These are phyloP conservation scores for Kokia cookei DNA, from an alignment of 441 rosid species.

Conservation along the genomic window DNA sequence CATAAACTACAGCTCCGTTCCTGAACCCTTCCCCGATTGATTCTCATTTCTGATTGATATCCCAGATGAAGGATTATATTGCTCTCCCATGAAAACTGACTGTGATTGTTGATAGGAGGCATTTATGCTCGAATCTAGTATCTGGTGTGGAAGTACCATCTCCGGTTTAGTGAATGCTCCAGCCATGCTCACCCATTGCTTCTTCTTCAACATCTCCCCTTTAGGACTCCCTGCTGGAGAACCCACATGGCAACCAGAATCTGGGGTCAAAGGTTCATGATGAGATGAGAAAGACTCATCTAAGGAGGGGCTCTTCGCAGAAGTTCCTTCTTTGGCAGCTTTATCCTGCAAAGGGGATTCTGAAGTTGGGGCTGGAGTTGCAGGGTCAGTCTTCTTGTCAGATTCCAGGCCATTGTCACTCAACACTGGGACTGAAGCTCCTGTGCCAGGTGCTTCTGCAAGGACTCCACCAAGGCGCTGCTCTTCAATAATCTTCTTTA, in stretches of 20 bases:
- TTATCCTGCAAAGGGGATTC: slow-evolving; percentile 76
- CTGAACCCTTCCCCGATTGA: slow-evolving; percentile 46
- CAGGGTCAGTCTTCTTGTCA: slow-evolving; percentile 66
- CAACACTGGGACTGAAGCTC: slow-evolving; percentile 33
- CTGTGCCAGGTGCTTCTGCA: slow-evolving; percentile 46
- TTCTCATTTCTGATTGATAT: slow-evolving; percentile 34
- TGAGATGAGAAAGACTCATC: slow-evolving; percentile 80
- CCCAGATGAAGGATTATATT: slow-evolving; percentile 50
- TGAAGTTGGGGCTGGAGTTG: slow-evolving; percentile 81
- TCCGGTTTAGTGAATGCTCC: slow-evolving; percentile 39
- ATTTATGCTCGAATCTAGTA: slow-evolving; percentile 78
- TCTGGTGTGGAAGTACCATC: slow-evolving; percentile 51
- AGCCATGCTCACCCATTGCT: slow-evolving; percentile 43
- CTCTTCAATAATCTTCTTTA: slow-evolving; percentile 98
- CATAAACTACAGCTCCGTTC: slow-evolving; percentile 37
- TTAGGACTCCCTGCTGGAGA: slow-evolving; percentile 52
- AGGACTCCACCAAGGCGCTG: slow-evolving; percentile 77
- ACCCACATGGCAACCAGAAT: slow-evolving; percentile 58
- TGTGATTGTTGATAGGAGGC: slow-evolving; percentile 49
- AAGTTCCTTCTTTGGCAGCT: slow-evolving; percentile 53
- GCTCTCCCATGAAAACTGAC: slow-evolving; percentile 37
- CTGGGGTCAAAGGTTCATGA: slow-evolving; percentile 78
- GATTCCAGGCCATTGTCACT: slow-evolving; percentile 44
- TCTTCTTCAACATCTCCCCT: slow-evolving; percentile 62
- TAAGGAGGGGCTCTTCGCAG: slow-evolving; percentile 66